A percentile compares a stretch with the other conserved stretches of the same genome.
Evolutionary conservation across 345 rosid species (phyloP).

Genomic region (Draba incana): DNA sequence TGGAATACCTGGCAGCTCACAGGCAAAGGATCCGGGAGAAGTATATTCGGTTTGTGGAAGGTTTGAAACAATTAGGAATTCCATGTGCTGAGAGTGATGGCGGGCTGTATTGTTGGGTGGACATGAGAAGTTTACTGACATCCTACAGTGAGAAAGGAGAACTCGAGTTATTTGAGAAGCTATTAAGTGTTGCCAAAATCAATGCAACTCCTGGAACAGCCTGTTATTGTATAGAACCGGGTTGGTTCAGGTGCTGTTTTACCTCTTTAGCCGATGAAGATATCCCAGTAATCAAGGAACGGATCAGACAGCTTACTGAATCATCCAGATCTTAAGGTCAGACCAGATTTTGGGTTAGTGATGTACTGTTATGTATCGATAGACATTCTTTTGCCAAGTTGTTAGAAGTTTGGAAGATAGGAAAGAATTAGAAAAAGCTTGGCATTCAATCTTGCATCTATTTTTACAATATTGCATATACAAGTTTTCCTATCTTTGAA

Average conservation of each 20-base stretch:
- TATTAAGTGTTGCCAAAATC: slow-evolving; percentile 72
- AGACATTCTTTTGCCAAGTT: slow-evolving; percentile 7
- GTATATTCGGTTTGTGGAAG: slow-evolving; percentile 59
- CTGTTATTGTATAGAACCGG: slow-evolving; percentile 91
- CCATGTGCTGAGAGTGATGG: slow-evolving; percentile 64
- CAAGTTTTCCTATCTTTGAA: slow-evolving; percentile 28
- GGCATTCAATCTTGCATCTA: slow-evolving; percentile 25
- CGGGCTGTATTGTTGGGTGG: slow-evolving; percentile 89
- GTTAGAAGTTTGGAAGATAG: slow-evolving; percentile 24
- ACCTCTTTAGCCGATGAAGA: slow-evolving; percentile 64
- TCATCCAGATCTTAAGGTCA: slow-evolving; percentile 46
- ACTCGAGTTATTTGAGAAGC: slow-evolving; percentile 75
- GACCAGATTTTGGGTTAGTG: slow-evolving; percentile 23
- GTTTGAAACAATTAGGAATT: slow-evolving; percentile 62
- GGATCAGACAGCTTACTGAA: slow-evolving; percentile 60
- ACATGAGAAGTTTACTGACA: slow-evolving; percentile 74
- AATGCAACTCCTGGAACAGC: slow-evolving; percentile 89
- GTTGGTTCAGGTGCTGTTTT: slow-evolving; percentile 96
- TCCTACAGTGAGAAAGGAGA: slow-evolving; percentile 86
- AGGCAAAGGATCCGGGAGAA: slow-evolving; percentile 57
- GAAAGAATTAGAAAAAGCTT: slow-evolving; percentile 24
- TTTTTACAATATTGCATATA: slow-evolving; percentile 14
- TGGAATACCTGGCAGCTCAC: slow-evolving; percentile 59
- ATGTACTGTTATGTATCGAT: not conserved
- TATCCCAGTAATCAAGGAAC: slow-evolving; percentile 60